phyloP scores from a whole-genome alignment of 2,329 filamentous ascomycete genomes.

The Aschersonia sp. region DNA sequence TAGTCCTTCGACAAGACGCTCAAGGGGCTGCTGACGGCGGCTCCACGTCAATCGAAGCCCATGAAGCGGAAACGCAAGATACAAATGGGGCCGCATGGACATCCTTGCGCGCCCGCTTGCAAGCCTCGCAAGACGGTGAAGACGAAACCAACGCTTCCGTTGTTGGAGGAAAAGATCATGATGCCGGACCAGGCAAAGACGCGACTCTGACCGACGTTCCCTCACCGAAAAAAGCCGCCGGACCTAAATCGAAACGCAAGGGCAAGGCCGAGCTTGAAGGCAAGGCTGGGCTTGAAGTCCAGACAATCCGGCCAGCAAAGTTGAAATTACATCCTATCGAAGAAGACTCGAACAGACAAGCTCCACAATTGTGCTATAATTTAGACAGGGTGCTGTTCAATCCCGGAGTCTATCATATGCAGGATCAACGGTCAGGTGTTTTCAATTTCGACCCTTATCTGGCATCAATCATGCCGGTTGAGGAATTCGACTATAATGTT shows the following conservation, averaged over 20 bases:
- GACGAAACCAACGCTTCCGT: not conserved
- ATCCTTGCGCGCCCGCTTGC: conserved; percentile 13
- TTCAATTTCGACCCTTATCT: conserved; percentile 97
- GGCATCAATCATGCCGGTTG: conserved; percentile 79
- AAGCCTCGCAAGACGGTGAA: conserved; percentile 2
- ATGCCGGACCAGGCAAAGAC: conserved; percentile 1
- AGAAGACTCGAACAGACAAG: conserved; percentile 12
- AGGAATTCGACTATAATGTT: conserved; percentile 83
- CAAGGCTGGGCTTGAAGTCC: conserved; percentile 10
- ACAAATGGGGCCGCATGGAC: conserved; percentile 11
- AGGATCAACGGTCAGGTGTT: conserved; percentile 73
- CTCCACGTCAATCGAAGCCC: not conserved
- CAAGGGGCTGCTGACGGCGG: not conserved
- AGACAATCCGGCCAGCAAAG: conserved; percentile 11
- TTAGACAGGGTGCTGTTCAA: conserved; percentile 92
- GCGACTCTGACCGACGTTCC: not conserved
- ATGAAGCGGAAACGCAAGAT: not conserved
- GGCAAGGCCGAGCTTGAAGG: conserved; percentile 3
- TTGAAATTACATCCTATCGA: conserved; percentile 17
- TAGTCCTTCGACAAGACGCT: not conserved
- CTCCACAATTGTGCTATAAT: conserved; percentile 49
- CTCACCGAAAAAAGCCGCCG: not conserved
- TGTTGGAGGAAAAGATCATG: not conserved
- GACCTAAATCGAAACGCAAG: conserved; percentile 3
- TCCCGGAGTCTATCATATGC: conserved; percentile 78